phyloP scores from a whole-genome alignment of 768 basidiomycete genomes.

The Russula sp. region DNA sequence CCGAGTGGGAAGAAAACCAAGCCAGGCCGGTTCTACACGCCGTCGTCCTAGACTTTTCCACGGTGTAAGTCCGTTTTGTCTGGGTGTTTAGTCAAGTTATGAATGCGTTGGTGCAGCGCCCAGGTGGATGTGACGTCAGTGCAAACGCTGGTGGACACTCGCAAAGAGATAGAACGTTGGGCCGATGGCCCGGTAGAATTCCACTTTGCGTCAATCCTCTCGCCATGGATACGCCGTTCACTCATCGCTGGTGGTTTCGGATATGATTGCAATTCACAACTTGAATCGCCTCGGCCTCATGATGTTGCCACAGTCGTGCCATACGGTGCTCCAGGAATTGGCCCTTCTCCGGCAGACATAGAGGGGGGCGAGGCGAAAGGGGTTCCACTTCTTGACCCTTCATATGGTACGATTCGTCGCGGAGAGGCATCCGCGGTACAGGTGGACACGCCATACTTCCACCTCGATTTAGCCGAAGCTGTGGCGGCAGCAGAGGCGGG shows the following conservation, averaged over 20 bases:
- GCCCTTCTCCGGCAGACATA: constrained; percentile 22
- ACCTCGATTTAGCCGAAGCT: constrained; percentile 44
- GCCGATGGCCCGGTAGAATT: constrained; percentile 77
- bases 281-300: constrained; percentile 30
- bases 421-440: constrained; percentile 34
- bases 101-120: constrained; percentile 39
- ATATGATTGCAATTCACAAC: constrained; percentile 43
- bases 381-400: background rate
- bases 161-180: constrained; percentile 85
- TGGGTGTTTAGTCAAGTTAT: background rate
- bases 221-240: constrained; percentile 90
- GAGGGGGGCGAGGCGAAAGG: constrained; percentile 10
- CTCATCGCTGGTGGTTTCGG: constrained; percentile 91
- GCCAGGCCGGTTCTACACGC: constrained; percentile 69
- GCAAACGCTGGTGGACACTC: constrained; percentile 86
- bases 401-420: constrained; percentile 14
- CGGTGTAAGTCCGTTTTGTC: constrained; percentile 47
- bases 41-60: constrained; percentile 86
- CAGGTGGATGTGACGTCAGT: constrained; percentile 91
- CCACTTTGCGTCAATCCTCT: constrained; percentile 89
- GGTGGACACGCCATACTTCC: constrained; percentile 78
- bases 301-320: constrained; percentile 82
- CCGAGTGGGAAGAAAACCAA: constrained; percentile 46
- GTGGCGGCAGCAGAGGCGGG: constrained; percentile 30
- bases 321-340: constrained; percentile 40